These are phyloP conservation scores for Colletotrichum liaoningense DNA, from an alignment of 2,329 filamentous ascomycete species.

Conservation along the genomic window DNA sequence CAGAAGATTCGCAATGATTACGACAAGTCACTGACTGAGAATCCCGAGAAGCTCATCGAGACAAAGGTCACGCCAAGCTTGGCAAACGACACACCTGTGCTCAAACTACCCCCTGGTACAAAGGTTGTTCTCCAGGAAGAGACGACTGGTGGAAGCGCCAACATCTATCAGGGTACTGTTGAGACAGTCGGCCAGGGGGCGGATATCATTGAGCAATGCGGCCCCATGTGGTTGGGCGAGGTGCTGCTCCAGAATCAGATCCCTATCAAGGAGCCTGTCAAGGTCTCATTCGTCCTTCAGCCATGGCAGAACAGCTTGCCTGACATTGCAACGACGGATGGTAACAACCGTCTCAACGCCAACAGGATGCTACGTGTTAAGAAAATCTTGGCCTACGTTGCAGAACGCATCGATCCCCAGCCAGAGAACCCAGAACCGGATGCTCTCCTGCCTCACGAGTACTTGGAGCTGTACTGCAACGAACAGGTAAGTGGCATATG, in stretches of 20 bases:
- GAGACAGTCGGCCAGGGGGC: conserved; percentile 80
- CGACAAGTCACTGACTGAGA: conserved; percentile 72
- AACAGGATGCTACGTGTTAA: conserved; percentile 96
- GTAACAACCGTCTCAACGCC: conserved; percentile 91
- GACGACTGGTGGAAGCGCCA: conserved; percentile 76
- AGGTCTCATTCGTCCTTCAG: conserved; percentile 93
- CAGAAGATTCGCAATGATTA: conserved; percentile 81
- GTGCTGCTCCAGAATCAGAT: conserved; percentile 85
- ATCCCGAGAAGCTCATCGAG: conserved; percentile 65
- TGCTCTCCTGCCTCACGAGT: conserved; percentile 84
- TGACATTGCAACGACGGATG: conserved; percentile 78
- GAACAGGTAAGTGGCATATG: conserved; percentile 74
- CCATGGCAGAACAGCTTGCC: conserved; percentile 83
- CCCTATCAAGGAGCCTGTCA: conserved; percentile 90
- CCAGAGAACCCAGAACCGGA: conserved; percentile 68
- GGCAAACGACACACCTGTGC: conserved; percentile 78
- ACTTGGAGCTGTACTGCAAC: conserved; percentile 94
- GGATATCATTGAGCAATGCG: conserved; percentile 85
- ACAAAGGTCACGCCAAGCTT: conserved; percentile 76
- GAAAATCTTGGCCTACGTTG: conserved; percentile 93
- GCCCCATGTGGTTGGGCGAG: conserved; percentile 93
- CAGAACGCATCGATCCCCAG: conserved; percentile 87
- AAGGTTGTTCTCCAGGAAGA: conserved; percentile 78
- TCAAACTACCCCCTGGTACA: conserved; percentile 76
- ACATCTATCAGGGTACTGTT: conserved; percentile 92